Percentiles rank a stretch among this genome's conserved stretches.
These are phyloP conservation scores for Strigomonas galati DNA, from an alignment of 208 protist genomes.

Conservation along the genomic window DNA sequence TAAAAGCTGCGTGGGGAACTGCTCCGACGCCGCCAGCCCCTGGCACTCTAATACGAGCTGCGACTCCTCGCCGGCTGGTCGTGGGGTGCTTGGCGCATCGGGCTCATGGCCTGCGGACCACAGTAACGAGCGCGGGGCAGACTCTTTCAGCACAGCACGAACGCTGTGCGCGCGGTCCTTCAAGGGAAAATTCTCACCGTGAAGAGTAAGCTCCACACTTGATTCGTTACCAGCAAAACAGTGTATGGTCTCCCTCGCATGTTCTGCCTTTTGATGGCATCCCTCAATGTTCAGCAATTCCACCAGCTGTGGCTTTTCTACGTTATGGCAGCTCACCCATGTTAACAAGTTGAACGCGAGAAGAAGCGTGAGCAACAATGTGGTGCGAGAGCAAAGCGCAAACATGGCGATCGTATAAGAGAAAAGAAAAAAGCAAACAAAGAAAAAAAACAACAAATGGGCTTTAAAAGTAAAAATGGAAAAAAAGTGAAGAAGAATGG, in stretches of 20 bases:
- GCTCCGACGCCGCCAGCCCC: neutral
- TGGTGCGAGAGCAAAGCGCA: neutral
- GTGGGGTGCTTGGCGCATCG: neutral
- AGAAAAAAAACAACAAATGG: conserved; percentile 9
- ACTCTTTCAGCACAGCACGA: neutral
- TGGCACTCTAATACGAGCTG: neutral
- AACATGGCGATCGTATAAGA: neutral
- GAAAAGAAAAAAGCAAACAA: no score
- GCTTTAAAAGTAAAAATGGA: conserved; percentile 4
- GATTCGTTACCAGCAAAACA: conserved; percentile 1
- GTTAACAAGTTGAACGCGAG: neutral
- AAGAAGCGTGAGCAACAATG: neutral
- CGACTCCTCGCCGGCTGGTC: neutral
- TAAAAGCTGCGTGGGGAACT: conserved; percentile 1
- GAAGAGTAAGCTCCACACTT: neutral
- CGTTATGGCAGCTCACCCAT: no score
- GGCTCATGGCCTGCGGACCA: neutral
- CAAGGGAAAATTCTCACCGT: neutral
- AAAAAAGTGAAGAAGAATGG: conserved; percentile 10
- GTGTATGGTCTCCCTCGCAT: neutral
- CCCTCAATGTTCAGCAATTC: no score
- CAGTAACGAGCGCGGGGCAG: neutral
- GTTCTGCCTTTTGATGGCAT: neutral
- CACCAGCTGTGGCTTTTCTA: no score
- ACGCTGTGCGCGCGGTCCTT: neutral